Percentiles rank a stretch among this genome's conserved stretches.
These are phyloP conservation scores for Calonectria leucothoes DNA, from an alignment of 2,329 filamentous ascomycete species.

Conservation along the genomic window DNA sequence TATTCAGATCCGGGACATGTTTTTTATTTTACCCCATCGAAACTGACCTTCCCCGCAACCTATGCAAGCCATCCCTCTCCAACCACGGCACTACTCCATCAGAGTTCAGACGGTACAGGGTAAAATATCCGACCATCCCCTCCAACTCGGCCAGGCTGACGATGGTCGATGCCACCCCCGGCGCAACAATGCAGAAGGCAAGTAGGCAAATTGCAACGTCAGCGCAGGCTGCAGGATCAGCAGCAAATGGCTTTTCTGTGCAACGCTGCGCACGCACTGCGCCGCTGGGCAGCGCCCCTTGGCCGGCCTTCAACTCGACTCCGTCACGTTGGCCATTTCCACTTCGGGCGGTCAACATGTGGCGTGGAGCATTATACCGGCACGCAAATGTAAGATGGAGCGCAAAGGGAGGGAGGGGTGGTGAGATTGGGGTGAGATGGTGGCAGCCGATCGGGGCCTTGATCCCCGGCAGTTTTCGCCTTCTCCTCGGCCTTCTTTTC, in stretches of 20 bases:
- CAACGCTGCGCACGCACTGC: neutral
- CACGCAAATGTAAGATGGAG: neutral
- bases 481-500: neutral
- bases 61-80: conserved; percentile 18
- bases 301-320: neutral
- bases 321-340: conserved; percentile 33
- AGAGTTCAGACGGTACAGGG: neutral
- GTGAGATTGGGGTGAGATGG: conserved; percentile 8
- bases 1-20: conserved; percentile 9
- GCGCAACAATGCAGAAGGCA: neutral
- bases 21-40: conserved; percentile 39
- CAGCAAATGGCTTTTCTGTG: neutral
- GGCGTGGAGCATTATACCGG: neutral
- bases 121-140: conserved; percentile 13
- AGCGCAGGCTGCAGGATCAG: neutral
- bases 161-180: neutral
- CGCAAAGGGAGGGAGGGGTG: neutral
- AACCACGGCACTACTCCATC: neutral
- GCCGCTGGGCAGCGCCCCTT: conserved; percentile 3
- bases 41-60: conserved; percentile 33
- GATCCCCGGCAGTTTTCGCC: neutral
- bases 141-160: neutral
- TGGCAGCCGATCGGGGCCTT: neutral
- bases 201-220: neutral
- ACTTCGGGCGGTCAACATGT: conserved; percentile 19